phyloP scores from a whole-genome alignment of 208 protist species.

The Polymyxa betae region DNA sequence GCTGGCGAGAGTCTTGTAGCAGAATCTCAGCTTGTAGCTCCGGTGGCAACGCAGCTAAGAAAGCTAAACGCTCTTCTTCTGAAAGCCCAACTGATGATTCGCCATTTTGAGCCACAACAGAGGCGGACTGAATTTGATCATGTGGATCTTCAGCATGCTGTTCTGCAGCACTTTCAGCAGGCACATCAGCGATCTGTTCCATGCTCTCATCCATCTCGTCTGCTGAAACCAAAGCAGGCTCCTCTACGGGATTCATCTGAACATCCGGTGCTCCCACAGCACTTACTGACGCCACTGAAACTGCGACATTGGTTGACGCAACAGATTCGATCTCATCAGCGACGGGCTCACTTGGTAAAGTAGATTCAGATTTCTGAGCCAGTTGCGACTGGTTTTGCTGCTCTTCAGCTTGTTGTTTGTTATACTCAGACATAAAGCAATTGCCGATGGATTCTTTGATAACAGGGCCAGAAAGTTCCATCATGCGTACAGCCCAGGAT shows the following conservation, averaged over 20 bases:
- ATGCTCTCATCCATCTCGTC: not conserved
- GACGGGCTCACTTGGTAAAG: not conserved
- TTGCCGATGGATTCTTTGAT: too few species aligned
- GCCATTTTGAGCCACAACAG: not conserved
- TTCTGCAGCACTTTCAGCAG: not conserved
- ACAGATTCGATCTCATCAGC: not conserved
- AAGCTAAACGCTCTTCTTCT: conserved; percentile 40
- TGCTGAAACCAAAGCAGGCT: not conserved
- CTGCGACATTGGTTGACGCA: not conserved
- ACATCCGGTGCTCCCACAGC: not conserved
- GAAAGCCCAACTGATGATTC: not conserved
- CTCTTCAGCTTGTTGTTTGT: too few species aligned
- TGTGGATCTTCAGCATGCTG: too few species aligned
- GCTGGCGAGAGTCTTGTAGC: conserved; percentile 1
- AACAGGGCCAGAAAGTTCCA: not conserved
- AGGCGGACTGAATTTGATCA: not conserved
- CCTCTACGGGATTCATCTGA: not conserved
- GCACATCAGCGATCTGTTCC: not conserved
- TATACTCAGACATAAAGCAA: too few species aligned
- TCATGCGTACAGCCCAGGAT: not conserved
- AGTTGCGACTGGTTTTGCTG: not conserved
- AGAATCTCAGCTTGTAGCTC: conserved; percentile 10
- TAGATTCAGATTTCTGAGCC: not conserved
- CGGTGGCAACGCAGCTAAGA: conserved; percentile 29
- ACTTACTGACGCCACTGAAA: not conserved